Evolutionary conservation across 306 rosid species (phyloP).

Genomic region (Pyrus betulifolia): DNA sequence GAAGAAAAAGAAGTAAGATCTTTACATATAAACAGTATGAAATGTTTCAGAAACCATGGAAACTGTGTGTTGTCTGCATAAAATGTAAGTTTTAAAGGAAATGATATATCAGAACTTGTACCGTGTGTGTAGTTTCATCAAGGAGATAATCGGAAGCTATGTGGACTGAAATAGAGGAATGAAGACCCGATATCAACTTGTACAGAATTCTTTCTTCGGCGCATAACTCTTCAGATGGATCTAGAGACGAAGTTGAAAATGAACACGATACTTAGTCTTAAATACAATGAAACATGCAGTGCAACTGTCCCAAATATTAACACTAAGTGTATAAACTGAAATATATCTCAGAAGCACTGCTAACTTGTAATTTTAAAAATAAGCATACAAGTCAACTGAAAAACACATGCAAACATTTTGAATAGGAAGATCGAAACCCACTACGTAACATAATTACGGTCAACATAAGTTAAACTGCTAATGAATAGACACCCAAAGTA

Average conservation of each 20-base stretch:
- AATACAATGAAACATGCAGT: neutral
- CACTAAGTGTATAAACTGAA: neutral
- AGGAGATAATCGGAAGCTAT: slow-evolving; percentile 83
- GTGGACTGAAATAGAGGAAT: slow-evolving; percentile 92
- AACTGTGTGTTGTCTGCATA: neutral
- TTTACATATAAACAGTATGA: neutral
- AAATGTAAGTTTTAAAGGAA: neutral
- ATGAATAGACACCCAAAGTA: neutral
- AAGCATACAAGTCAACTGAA: neutral
- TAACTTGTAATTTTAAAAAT: neutral
- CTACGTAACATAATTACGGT: neutral
- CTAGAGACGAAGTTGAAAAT: slow-evolving; percentile 27
- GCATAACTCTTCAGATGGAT: slow-evolving; percentile 75
- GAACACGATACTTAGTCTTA: neutral
- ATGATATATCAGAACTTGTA: slow-evolving; percentile 19
- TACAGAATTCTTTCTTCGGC: slow-evolving; percentile 85
- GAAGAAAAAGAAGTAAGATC: slow-evolving; percentile 1
- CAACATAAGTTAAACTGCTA: neutral
- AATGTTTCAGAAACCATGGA: neutral
- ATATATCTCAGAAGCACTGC: neutral
- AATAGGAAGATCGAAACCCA: neutral
- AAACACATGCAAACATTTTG: neutral
- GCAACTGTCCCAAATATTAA: neutral
- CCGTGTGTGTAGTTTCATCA: slow-evolving; percentile 62
- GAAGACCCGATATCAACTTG: slow-evolving; percentile 97